Evolutionary conservation across 306 rosid genomes (phyloP), one percentile per base, ranked within the genome.

Genomic region (Corylus americana): DNA sequence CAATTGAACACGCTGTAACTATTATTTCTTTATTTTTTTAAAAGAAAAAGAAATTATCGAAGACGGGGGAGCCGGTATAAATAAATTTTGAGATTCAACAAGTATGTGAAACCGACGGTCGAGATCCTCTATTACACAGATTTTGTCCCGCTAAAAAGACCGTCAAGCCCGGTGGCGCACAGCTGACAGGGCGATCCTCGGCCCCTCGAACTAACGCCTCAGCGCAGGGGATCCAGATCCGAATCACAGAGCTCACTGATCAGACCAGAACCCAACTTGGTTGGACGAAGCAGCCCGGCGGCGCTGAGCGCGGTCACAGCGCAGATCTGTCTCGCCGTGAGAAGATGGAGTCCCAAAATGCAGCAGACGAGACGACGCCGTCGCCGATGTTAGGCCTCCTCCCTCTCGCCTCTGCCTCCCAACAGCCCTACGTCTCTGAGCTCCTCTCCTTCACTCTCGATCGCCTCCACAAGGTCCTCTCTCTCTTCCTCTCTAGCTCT

Each of bases 341-440:
- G 8, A 16, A 54, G 55, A 88, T 92, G 97, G 97, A 90, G 79
- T 78, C 85, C 74, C 86, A 86, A 39, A 88, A 74, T 74, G 86
- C 86, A 39, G 81, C 73, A 74, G 87, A 83, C 22, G 92, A 83
- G 72, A 69, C 84, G 12, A 81, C 91, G 35, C 51, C 88, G 17
- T 83, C 90, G 45, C 61, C 87, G 10, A 75, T 80, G 74, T 69
- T 75, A 8, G 50, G 83, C 78, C 89, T 91, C 78, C 96, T 89
- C 83, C 94, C 96, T 27, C 87, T 96, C 9, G 93, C 99, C 69
- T 89, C 97, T 51, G 91, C 87, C 80, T 83, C 96, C 2, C 98
- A 93, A 82, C 99, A 96, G 78, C 97, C 97, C 7, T 96, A 96
- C 79, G 98, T 96, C 82, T 89, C 99, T 55, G 97, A 96, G 90